Evolutionary conservation across 768 basidiomycete species (phyloP).

Genomic region (Lactarius vividus): DNA sequence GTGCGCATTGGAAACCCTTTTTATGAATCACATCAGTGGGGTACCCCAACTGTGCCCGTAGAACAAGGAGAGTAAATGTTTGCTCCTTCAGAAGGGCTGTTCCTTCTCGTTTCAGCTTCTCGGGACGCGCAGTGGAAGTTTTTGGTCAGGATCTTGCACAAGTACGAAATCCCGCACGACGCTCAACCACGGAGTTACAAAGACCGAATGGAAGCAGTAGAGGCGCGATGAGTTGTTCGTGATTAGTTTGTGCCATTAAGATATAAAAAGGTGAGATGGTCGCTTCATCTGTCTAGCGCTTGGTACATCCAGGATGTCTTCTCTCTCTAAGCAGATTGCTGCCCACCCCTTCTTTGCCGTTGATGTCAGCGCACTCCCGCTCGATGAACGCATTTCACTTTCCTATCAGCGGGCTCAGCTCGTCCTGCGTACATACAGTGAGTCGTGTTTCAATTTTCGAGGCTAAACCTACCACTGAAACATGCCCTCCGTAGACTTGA

Average conservation of each 20-base stretch:
- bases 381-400: constrained; percentile 8
- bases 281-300: neutral
- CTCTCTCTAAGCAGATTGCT: constrained; percentile 4
- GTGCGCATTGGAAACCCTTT: neutral
- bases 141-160: neutral
- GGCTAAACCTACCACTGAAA: neutral
- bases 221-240: neutral
- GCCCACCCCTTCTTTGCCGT: constrained; percentile 13
- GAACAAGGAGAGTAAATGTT: neutral
- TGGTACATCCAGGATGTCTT: constrained; percentile 1
- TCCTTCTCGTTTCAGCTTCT: neutral
- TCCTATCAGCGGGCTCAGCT: constrained; percentile 14
- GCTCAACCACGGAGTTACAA: constrained; percentile 7
- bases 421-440: constrained; percentile 13
- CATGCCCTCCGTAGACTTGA: constrained; percentile 36
- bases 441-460: neutral
- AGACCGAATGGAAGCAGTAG: neutral
- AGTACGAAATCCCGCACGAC: neutral
- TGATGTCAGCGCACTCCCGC: constrained; percentile 5
- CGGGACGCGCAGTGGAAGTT: neutral
- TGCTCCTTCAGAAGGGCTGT: neutral
- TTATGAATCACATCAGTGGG: neutral
- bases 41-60: neutral
- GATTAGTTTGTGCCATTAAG: neutral
- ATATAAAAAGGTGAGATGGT: neutral